Base-by-base conservation (phyloP, 345 rosid genomes). In the Turnera subulata region DNA sequence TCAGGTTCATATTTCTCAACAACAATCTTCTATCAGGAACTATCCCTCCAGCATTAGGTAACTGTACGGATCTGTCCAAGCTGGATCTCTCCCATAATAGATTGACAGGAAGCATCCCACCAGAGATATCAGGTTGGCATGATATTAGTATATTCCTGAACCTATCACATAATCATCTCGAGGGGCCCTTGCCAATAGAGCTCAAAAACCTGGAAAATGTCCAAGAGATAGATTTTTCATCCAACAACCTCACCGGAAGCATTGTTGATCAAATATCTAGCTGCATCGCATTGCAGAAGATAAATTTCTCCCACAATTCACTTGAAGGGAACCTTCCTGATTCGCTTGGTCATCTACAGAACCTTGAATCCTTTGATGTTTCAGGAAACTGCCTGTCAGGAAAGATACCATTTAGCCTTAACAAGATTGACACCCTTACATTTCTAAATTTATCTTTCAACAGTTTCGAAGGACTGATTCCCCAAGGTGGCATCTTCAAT, bases 181-280 rank as follows among this genome's bases (percentile, higher is more conserved):
- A 73, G 14, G 84, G 88, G 44, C 69, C 68, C 7, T 73, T 82
- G 54, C 85, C 89, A 14, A 62, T 78, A 6, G 82, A 73, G 59
- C 73, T 83, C 45, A 75, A 82, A 69, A 81, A 78, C 66, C 67
- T 83, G 9, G 77, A 72, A 63, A 78, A 78, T 56, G 74, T 83
- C 29, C 72, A 63, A 40, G 85, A 76, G 64, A 76, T 80, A 12
- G 86, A 80, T 63, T 53, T 83, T 54, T 80, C 85, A 37, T 63
- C 65, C n/a, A 83, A 83, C 61, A 69, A 67, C 11, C 61, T 83
- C 47, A 66, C 19, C 12, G 85, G 85, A 13, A 72, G 49, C 20
- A 61, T 83, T 59, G 73, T 76, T 61, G 43, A 61, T 37, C 77
- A 64, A 78, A 73, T 80, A 53, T 75, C 75, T 21, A 66, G 56